Evolutionary conservation across 2,329 filamentous ascomycete genomes (phyloP).

Genomic region (Botrytis tulipae): DNA sequence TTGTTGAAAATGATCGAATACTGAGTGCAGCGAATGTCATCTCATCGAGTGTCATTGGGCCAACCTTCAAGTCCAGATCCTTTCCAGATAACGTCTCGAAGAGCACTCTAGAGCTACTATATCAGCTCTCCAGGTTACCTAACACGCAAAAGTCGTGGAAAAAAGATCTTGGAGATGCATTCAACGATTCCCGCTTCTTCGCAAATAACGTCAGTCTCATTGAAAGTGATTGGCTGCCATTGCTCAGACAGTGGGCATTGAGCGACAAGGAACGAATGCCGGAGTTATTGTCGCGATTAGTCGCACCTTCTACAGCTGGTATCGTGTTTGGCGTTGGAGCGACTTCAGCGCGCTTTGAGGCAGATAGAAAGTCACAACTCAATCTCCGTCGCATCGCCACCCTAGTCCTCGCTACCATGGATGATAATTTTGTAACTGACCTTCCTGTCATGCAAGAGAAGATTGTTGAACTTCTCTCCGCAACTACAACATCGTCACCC

Average conservation of each 20-base stretch:
- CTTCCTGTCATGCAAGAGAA: constrained; percentile 75
- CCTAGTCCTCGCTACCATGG: constrained; percentile 71
- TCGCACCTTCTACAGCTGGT: constrained; percentile 84
- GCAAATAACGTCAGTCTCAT: constrained; percentile 64
- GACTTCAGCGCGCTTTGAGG: constrained; percentile 88
- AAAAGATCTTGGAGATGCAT: constrained; percentile 87
- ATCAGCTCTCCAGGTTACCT: constrained; percentile 72
- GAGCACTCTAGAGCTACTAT: constrained; percentile 69
- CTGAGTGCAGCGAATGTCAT: constrained; percentile 75
- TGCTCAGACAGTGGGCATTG: constrained; percentile 80
- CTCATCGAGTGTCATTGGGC: constrained; percentile 77
- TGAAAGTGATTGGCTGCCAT: constrained; percentile 72
- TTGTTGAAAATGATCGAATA: constrained; percentile 84
- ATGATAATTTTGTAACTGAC: constrained; percentile 78
- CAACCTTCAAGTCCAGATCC: constrained; percentile 75
- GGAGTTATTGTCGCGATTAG: constrained; percentile 76
- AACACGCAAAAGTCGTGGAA: constrained; percentile 88
- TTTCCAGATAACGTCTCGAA: constrained; percentile 84
- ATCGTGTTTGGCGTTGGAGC: constrained; percentile 99
- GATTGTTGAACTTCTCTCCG: constrained; percentile 78
- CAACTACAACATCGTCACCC: constrained; percentile 84
- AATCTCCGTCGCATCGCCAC: constrained; percentile 81
- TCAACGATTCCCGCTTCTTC: constrained; percentile 88
- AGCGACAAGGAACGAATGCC: constrained; percentile 85
- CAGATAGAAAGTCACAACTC: constrained; percentile 87